Evolutionary conservation across 2,329 filamentous ascomycete species (phyloP).

Genomic region (Aspergillus caelatus): DNA sequence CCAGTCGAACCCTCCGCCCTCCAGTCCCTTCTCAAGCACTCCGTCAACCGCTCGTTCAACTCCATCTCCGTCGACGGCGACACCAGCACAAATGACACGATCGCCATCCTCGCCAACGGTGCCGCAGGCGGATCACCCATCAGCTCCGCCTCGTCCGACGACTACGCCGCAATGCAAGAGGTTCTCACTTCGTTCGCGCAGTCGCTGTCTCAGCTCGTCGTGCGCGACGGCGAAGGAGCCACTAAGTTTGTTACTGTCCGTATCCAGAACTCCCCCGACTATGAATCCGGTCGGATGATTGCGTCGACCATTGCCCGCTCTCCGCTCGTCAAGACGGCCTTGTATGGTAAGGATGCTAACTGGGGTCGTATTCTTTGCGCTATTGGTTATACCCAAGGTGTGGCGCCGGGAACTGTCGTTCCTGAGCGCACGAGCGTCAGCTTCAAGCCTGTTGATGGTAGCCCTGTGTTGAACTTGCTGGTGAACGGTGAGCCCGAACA

Average conservation of each 20-base stretch:
- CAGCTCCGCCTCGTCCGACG: conserved; percentile 53
- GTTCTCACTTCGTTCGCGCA: conserved; percentile 77
- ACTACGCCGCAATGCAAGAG: conserved; percentile 71
- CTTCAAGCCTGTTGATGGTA: conserved; percentile 63
- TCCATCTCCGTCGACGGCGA: conserved; percentile 96
- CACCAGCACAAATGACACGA: conserved; percentile 95
- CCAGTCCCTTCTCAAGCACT: conserved; percentile 69
- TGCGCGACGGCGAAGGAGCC: conserved; percentile 94
- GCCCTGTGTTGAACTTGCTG: conserved; percentile 59
- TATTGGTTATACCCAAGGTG: conserved; percentile 72
- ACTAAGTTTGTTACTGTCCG: conserved; percentile 97
- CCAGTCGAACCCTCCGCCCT: conserved; percentile 72
- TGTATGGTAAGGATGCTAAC: conserved; percentile 97
- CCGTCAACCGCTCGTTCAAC: conserved; percentile 88
- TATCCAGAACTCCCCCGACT: conserved; percentile 71
- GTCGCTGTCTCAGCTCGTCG: conserved; percentile 86
- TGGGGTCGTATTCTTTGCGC: conserved; percentile 97
- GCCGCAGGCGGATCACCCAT: conserved; percentile 76
- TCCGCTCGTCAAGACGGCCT: conserved; percentile 92
- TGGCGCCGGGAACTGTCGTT: conserved; percentile 50
- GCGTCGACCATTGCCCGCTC: conserved; percentile 88
- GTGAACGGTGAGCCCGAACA: conserved; percentile 64
- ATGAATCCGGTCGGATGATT: conserved; percentile 73
- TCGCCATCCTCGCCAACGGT: conserved; percentile 93
- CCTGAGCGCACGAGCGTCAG: conserved; percentile 62